Evolutionary conservation across 805 yeast species (phyloP), one percentile per base, ranked within the genome.

Genomic region (Yarrowia osloensis): DNA sequence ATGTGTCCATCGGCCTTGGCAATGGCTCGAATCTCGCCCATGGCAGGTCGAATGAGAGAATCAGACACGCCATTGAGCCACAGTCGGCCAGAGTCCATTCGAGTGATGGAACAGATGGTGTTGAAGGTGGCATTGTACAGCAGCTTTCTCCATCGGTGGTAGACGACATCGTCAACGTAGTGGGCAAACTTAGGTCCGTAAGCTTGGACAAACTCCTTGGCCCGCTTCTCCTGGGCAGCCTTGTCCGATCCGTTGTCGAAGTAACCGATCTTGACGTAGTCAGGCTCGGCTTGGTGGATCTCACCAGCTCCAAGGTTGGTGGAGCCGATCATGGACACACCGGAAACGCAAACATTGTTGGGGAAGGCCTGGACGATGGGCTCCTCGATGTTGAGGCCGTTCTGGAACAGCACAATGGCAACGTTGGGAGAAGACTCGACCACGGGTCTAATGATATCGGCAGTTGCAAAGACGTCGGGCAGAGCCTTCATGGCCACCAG

Each of bases 111-210:
- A 68, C 88, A 81, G 5, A 84, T 77, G 7, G 92, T 82, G 77
- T 89, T 89, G 73, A 86, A 79, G 0, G 88, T 78, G 22, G 90
- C 87, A 74, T 89, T 89, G 77, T 88, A 89, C 15, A 89, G 81
- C 69, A 89, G 80, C 74, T 89, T 89, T 67, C 81, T 78, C 85
- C 90, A 88, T 70, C 96, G 80, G 44, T 83, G 79, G 74, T 74
- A 79, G 74, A 81, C 81, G 52, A 82, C 84, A 70, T 84, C 80
- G 9, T 79, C 79, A 66, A 78, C 81, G 70, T 81, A 77, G 1
- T 73, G 69, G 70, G 85, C 85, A 55, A 77, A 73, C 6, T 78
- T 81, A 63, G 81, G 81, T 29, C 76, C 70, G 75, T 85, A 86
- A 21, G 86, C 67, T 3, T 74, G 73, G 19, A 83, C 80, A 71